Percentiles rank a stretch among this genome's conserved stretches.
Conservation (phyloP, 352 stramenopile genomes). For the Globisporangium perplexum region DNA sequence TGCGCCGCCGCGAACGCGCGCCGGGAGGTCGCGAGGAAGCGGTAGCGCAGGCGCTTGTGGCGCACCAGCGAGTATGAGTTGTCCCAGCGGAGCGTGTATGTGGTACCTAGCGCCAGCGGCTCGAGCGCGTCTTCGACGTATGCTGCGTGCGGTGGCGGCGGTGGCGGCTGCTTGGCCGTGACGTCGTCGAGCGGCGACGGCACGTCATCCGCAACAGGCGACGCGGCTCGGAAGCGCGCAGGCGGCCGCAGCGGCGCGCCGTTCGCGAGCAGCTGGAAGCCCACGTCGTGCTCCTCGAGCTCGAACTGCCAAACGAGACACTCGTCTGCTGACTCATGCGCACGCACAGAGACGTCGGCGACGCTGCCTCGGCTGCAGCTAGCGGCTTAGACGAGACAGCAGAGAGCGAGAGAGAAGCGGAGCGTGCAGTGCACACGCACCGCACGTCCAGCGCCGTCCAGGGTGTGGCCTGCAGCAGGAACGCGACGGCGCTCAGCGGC, state of each 20-base stretch:
- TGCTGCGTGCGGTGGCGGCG: constrained; percentile 1
- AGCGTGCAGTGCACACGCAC: constrained; percentile 8
- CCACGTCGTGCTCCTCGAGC: constrained; percentile 53
- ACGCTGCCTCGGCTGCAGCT: constrained; percentile 36
- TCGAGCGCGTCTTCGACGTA: constrained; percentile 33
- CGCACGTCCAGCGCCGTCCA: constrained; percentile 43
- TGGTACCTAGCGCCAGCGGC: constrained; percentile 18
- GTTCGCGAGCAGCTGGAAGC: constrained; percentile 56
- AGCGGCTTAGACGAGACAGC: background rate
- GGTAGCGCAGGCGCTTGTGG: constrained; percentile 59
- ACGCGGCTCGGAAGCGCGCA: constrained; percentile 28
- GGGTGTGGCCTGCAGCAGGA: constrained; percentile 48
- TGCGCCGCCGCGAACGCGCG: constrained; percentile 37
- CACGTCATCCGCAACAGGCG: background rate
- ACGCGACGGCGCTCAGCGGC: constrained; percentile 24
- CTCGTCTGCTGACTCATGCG: constrained; percentile 19
- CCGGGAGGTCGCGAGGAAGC: constrained; percentile 37
- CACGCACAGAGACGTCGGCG: constrained; percentile 35
- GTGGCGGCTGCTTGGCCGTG: too few species aligned
- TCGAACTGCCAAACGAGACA: constrained; percentile 60
- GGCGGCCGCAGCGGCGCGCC: constrained; percentile 22
- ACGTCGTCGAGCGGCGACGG: too few species aligned
- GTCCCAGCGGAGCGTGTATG: constrained; percentile 65
- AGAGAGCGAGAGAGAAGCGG: background rate
- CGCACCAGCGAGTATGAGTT: constrained; percentile 75